Base-by-base conservation (phyloP, 352 stramenopile genomes). In the Globisporangium emineosum region DNA sequence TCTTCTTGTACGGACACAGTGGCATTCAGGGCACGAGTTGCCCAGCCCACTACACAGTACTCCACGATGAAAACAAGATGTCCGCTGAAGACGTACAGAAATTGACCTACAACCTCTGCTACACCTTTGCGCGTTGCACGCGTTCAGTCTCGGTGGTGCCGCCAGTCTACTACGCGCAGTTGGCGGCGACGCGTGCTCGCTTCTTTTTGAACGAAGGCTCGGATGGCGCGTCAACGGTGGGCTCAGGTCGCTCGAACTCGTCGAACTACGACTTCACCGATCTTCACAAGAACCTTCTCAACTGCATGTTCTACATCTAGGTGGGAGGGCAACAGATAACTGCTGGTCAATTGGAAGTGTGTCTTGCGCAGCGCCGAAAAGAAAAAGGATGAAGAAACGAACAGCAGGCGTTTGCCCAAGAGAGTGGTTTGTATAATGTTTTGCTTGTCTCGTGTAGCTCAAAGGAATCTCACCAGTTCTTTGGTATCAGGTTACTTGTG, bases 251-350 rank as follows among this genome's bases (percentile, higher is more conserved):
- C 17, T 47, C 40, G 40, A 47, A 47, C 40, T 47, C 40, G 40
- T 47, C 40, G 19, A 47, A 47, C 40, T 47, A 47, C 40, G 40
- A 47, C 40, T 47, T 47, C 17, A 47, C 40, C 40, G 40, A 47
- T 23, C 40, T 47, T 47, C 40, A 47, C 40, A 47, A 47, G 17
- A 47, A 47, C 40, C 40, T 47, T 8, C 40, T 47, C 40, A 47
- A 47, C 40, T 47, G 40, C 40, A 47, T 47, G 40, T 47, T 47
- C 40, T 47, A 47, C 17, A 47, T 47, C 40, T 47, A 47, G 40
- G 21, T 47, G 40, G 40, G 40, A 23, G 17, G 17, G 23, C 17
- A 17, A 47, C 10, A 17, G 17, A 47, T 15, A 21, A 21, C 5
- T 47, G 40, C 40, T 47, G 17, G 40, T 47, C 15, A 47, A 47